phyloP scores from a whole-genome alignment of 2,329 filamentous ascomycete species.

The Fusarium sp. region DNA sequence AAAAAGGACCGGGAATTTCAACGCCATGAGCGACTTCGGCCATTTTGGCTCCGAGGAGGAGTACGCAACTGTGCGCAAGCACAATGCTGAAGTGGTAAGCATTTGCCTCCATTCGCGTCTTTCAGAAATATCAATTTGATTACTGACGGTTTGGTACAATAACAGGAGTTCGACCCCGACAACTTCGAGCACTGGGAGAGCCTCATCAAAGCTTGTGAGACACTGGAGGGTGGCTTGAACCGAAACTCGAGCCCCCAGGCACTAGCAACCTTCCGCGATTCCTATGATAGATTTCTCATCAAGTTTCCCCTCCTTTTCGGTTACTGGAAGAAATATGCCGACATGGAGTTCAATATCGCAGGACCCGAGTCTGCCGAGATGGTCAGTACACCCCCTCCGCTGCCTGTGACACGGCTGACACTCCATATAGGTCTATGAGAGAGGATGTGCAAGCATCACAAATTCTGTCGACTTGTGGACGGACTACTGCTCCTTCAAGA shows the following conservation, averaged over 20 bases:
- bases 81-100: constrained; percentile 79
- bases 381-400: constrained; percentile 63
- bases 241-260: constrained; percentile 96
- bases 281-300: constrained; percentile 91
- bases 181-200: constrained; percentile 97
- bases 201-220: constrained; percentile 83
- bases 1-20: constrained; percentile 4
- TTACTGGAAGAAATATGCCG: constrained; percentile 99
- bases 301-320: constrained; percentile 97
- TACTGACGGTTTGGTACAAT: constrained; percentile 34
- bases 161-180: constrained; percentile 77
- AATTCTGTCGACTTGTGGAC: constrained; percentile 97
- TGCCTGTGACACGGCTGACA: constrained; percentile 18
- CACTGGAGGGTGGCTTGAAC: constrained; percentile 91
- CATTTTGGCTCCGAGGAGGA: constrained; percentile 82
- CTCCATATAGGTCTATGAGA: constrained; percentile 83
- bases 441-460: constrained; percentile 91
- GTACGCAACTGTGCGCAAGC: constrained; percentile 82
- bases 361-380: constrained; percentile 97
- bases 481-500: constrained; percentile 97
- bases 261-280: constrained; percentile 85
- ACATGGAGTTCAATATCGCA: constrained; percentile 95
- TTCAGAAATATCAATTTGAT: background rate
- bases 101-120: background rate
- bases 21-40: constrained; percentile 75